Evolutionary conservation across 768 basidiomycete species (phyloP), one percentile per base, ranked within the genome.

Genomic region (Phaeotremella fagi): DNA sequence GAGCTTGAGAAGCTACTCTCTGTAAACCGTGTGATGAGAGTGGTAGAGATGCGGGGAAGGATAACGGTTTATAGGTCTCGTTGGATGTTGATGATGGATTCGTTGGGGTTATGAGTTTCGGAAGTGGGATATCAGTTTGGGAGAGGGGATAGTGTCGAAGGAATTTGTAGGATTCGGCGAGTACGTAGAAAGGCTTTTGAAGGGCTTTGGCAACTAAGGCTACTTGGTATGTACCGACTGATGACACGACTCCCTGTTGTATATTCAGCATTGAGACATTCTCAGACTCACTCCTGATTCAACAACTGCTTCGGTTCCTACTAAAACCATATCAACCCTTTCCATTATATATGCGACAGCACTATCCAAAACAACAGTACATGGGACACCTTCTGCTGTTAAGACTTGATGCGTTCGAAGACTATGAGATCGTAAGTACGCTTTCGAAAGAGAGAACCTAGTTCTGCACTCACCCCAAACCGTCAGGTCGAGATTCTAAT

Each of bases 301-400:
- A 4, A 95, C 94, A 24, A 99, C 92, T 6, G 92, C 95, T 77
- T 99, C 95, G 35, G 91, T 91, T 27, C 95, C 95, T 35, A 98
- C 91, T 44, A 99, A 81, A 45, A 94, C 87, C 72, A 94, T 87
- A 74, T 94, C 89, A 18, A 94, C 90, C 63, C 87, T 85, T 60
- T 94, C 89, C 87, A 99, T 97, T 63, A 89, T 84, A 77, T 97
- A 98, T 33, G 90, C 90, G 3, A 98, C 92, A 1, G 94, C 91
- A 14, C 90, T 90, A 76, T 99, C 95, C 54, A 98, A 82, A 11
- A 99, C 85, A 50, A 98, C 86, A 15, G 88, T 90, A 75, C 88
- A 90, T 12, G 92, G 91, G 52, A 99, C 87, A 9, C 91, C 91
- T n/a, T 84, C 87, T 33, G 85, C 84, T 20, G 85, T 85, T 44